phyloP scores from a whole-genome alignment of 73 alveolate species.

The Diophrys appendiculata region DNA sequence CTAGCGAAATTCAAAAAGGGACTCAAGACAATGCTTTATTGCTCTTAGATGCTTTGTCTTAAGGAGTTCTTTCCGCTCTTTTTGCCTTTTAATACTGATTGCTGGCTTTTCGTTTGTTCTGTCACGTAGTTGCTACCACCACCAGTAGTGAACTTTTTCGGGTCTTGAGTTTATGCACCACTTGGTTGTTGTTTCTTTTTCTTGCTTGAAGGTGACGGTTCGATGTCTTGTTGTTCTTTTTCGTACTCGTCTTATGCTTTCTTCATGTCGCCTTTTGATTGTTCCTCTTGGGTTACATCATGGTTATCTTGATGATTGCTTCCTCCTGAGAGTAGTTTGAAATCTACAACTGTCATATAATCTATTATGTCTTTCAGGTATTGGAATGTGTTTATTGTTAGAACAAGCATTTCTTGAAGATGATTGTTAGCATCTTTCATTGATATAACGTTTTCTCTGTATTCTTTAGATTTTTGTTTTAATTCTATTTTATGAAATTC shows the following conservation, averaged over 20 bases:
- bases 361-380: neutral
- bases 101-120: too few species aligned
- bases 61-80: neutral
- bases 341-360: neutral
- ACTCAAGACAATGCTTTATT: neutral
- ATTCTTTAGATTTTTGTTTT: neutral
- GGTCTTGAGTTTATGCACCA: too few species aligned
- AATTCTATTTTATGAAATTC: neutral
- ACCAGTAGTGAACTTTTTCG: too few species aligned
- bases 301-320: too few species aligned
- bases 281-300: too few species aligned
- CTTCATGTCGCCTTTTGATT: too few species aligned
- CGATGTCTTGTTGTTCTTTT: neutral
- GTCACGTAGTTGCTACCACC: too few species aligned
- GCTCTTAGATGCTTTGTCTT: neutral
- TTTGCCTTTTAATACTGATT: too few species aligned
- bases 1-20: neutral
- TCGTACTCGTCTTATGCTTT: too few species aligned
- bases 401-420: neutral
- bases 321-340: neutral
- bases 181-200: too few species aligned
- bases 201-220: too few species aligned
- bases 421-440: slow-evolving; percentile 1
- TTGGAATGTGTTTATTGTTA: neutral
- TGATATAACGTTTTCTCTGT: neutral